phyloP scores from a whole-genome alignment of 371 early-diverging fungal species.

The Apophysomyces elegans region DNA sequence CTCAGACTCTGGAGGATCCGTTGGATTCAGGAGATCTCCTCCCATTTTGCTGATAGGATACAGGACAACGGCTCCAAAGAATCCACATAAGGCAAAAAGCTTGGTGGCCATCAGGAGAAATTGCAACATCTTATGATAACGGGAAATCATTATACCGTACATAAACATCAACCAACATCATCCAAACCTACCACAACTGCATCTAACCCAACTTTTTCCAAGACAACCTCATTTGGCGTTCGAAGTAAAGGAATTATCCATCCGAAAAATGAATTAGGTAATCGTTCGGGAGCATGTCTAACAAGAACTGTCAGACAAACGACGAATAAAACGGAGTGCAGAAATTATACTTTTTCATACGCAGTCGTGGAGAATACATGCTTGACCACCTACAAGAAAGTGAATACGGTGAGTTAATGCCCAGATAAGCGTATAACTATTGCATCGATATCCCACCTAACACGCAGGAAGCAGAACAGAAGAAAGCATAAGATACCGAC shows the following conservation, averaged over 20 bases:
- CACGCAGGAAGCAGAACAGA: slow-evolving; percentile 47
- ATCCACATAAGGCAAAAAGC: slow-evolving; percentile 52
- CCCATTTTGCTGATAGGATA: slow-evolving; percentile 54
- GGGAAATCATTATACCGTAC: not conserved
- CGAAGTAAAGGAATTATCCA: slow-evolving; percentile 64
- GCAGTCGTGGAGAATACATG: slow-evolving; percentile 67
- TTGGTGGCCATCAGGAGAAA: slow-evolving; percentile 57
- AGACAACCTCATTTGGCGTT: slow-evolving; percentile 57
- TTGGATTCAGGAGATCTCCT: slow-evolving; percentile 41
- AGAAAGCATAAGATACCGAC: slow-evolving; percentile 49
- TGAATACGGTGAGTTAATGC: not conserved
- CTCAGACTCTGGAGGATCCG: slow-evolving; percentile 27
- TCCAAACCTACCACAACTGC: slow-evolving; percentile 58
- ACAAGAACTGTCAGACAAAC: slow-evolving; percentile 1
- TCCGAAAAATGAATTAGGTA: slow-evolving; percentile 61
- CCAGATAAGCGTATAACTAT: not conserved
- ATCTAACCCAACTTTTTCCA: slow-evolving; percentile 70
- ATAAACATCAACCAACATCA: not conserved
- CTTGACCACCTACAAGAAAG: slow-evolving; percentile 47
- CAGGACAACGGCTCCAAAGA: slow-evolving; percentile 53
- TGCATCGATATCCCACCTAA: slow-evolving; percentile 28
- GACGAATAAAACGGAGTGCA: not conserved
- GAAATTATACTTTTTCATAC: slow-evolving; percentile 57
- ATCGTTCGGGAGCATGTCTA: slow-evolving; percentile 57
- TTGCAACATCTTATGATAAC: slow-evolving; percentile 47